phyloP scores from a whole-genome alignment of 2,329 filamentous ascomycete genomes.

The Fusarium bactridioides region DNA sequence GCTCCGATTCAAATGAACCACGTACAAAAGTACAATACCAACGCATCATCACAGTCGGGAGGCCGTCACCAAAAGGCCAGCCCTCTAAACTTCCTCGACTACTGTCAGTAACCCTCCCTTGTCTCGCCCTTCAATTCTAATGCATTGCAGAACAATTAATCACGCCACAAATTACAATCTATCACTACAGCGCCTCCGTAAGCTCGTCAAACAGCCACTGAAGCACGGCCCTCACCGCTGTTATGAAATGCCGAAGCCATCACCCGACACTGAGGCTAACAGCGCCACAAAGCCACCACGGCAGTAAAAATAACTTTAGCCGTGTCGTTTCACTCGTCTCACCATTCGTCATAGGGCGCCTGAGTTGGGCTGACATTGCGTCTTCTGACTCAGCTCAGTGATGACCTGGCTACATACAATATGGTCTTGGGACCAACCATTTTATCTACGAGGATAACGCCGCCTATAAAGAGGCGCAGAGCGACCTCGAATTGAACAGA shows the following conservation, averaged over 20 bases:
- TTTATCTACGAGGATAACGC: not conserved
- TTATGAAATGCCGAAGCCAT: not conserved
- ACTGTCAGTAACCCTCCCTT: not conserved
- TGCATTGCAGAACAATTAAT: not conserved
- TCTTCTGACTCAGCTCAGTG: not conserved
- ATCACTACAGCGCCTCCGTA: not conserved
- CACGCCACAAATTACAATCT: not conserved
- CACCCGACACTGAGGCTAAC: not conserved
- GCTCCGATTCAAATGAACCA: constrained; percentile 7
- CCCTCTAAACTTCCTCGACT: constrained; percentile 8
- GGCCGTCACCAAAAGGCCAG: not conserved
- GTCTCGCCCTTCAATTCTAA: not conserved
- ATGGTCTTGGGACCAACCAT: not conserved
- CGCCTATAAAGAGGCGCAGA: not conserved
- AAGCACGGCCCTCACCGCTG: not conserved
- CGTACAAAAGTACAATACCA: not conserved
- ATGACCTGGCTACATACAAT: no score
- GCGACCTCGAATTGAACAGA: not conserved
- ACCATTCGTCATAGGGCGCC: not conserved
- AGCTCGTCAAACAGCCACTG: not conserved
- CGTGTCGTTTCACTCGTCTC: not conserved
- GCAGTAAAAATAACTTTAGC: not conserved
- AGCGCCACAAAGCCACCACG: not conserved
- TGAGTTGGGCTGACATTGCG: not conserved
- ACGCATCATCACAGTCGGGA: not conserved